Conservation (phyloP, 305 asterid species). For the Fraxinus velutina region DNA sequence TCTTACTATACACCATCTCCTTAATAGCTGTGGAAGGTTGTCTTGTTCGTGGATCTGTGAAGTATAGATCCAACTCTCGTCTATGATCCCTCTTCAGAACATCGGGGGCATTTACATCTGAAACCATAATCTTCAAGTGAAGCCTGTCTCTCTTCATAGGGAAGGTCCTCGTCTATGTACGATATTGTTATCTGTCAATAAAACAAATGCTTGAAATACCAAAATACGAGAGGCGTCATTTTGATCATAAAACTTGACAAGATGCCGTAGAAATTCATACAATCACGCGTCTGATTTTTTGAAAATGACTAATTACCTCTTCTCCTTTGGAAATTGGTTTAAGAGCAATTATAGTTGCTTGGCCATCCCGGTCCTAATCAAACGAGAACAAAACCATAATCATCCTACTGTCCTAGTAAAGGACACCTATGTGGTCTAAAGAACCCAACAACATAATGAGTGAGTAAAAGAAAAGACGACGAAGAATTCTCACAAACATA, state of each 20-base stretch:
- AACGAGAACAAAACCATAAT: constrained; percentile 20
- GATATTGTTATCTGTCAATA: constrained; percentile 75
- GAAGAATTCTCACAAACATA: constrained; percentile 18
- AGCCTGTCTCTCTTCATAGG: constrained; percentile 67
- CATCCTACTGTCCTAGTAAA: background rate
- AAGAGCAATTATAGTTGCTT: constrained; percentile 65
- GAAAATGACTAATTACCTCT: constrained; percentile 45
- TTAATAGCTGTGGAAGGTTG: background rate
- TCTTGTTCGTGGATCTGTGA: background rate
- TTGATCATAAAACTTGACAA: background rate
- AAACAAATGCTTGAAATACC: background rate
- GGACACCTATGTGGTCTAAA: background rate
- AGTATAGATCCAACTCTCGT: constrained; percentile 11
- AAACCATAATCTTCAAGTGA: constrained; percentile 82
- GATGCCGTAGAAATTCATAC: background rate
- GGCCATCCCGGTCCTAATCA: constrained; percentile 78
- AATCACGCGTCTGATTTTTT: background rate
- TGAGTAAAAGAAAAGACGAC: background rate
- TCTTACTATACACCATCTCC: background rate
- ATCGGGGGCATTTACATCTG: constrained; percentile 66
- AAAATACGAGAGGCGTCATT: background rate
- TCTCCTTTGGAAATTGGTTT: constrained; percentile 64
- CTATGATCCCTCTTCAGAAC: constrained; percentile 48
- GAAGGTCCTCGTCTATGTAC: constrained; percentile 79
- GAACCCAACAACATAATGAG: background rate